phyloP scores from a whole-genome alignment of 495 filamentous ascomycete genomes.

The Neurospora sp. region DNA sequence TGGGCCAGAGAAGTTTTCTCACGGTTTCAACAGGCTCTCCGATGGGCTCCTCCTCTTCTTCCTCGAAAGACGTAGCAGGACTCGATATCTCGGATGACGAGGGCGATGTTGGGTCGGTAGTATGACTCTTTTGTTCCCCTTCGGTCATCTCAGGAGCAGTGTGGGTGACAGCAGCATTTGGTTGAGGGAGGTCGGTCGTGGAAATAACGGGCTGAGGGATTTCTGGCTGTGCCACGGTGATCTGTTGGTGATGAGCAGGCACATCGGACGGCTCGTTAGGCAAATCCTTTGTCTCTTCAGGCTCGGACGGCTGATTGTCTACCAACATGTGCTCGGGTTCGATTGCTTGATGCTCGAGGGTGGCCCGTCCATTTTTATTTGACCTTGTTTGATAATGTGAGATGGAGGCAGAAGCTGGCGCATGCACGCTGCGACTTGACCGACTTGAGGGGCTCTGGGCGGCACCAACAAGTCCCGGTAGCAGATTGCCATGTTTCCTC shows the following conservation, averaged over 20 bases:
- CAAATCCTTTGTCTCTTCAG: background rate
- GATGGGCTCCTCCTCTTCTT: background rate
- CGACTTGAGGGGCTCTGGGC: background rate
- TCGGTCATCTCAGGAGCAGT: background rate
- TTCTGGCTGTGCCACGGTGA: background rate
- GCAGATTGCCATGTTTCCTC: background rate
- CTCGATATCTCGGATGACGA: background rate
- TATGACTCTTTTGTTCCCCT: background rate
- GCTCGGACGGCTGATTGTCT: background rate
- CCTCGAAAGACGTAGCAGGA: background rate
- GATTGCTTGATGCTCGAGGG: background rate
- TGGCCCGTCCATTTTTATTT: background rate
- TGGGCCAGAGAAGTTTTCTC: constrained; percentile 20
- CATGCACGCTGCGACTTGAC: background rate
- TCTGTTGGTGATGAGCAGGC: background rate
- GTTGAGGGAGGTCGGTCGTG: background rate
- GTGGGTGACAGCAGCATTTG: background rate
- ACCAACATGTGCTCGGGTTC: background rate
- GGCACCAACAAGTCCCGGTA: background rate
- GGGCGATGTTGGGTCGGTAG: background rate
- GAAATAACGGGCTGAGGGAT: background rate
- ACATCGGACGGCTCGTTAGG: background rate
- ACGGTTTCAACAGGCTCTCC: background rate
- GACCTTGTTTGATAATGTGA: background rate
- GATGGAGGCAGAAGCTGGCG: background rate